These are phyloP conservation scores for Silene latifolia DNA, from an alignment of 148 eudicot genomes.

Conservation along the genomic window DNA sequence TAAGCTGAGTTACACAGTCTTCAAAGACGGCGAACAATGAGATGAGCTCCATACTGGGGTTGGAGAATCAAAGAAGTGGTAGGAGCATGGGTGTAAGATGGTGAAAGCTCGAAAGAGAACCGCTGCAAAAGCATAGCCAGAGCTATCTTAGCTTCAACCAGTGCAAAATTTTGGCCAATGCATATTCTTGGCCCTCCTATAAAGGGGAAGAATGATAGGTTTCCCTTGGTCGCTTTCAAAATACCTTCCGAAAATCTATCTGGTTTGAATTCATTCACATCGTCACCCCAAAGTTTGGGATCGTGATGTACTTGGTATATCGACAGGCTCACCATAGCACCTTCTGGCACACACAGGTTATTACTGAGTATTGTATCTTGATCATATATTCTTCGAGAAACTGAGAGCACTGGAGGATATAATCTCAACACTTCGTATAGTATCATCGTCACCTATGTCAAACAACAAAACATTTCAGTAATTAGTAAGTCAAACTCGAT, in stretches of 20 bases:
- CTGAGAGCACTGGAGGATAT: slow-evolving; percentile 31
- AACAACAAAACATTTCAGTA: no score
- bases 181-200: slow-evolving; percentile 54
- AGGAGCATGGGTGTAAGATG: slow-evolving; percentile 58
- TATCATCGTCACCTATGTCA: slow-evolving; percentile 47
- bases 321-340: slow-evolving; percentile 29
- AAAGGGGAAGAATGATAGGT: slow-evolving; percentile 44
- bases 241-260: slow-evolving; percentile 56
- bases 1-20: neutral
- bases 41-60: slow-evolving; percentile 53
- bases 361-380: slow-evolving; percentile 31
- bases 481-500: no score
- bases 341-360: slow-evolving; percentile 31
- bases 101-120: slow-evolving; percentile 43
- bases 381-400: slow-evolving; percentile 13
- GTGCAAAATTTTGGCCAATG: slow-evolving; percentile 47
- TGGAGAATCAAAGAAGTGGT: slow-evolving; percentile 22
- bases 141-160: slow-evolving; percentile 46
- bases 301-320: slow-evolving; percentile 34
- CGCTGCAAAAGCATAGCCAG: slow-evolving; percentile 44
- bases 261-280: slow-evolving; percentile 48
- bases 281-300: slow-evolving; percentile 53
- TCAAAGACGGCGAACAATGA: slow-evolving; percentile 26
- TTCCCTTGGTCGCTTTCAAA: slow-evolving; percentile 36
- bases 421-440: slow-evolving; percentile 46